These are phyloP conservation scores for Chloranthus sessilifolius DNA, from an alignment of 164 flowering plant genomes.

Conservation along the genomic window DNA sequence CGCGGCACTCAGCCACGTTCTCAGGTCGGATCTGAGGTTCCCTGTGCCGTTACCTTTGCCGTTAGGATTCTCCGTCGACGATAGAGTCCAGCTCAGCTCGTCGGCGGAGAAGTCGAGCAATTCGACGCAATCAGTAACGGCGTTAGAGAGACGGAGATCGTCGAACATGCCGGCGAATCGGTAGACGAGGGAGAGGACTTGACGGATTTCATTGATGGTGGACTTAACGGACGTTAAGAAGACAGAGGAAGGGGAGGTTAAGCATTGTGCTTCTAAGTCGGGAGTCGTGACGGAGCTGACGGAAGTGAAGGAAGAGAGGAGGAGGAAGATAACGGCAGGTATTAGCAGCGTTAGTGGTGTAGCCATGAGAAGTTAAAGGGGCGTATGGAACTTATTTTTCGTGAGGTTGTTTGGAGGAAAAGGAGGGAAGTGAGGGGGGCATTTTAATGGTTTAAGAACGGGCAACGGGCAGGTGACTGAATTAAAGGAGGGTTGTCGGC, in stretches of 20 bases:
- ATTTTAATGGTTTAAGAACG: too few species aligned
- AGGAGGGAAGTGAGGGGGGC: not conserved
- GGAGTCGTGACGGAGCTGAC: not conserved
- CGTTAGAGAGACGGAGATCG: slow-evolving; percentile 53
- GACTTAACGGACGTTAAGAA: slow-evolving; percentile 34
- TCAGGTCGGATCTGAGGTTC: slow-evolving; percentile 38
- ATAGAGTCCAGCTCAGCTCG: slow-evolving; percentile 46
- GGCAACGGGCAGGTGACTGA: too few species aligned
- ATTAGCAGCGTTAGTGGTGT: not conserved
- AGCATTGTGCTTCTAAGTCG: slow-evolving; percentile 16
- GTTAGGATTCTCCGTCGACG: slow-evolving; percentile 43
- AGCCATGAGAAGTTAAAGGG: too few species aligned
- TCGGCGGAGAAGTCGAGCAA: slow-evolving; percentile 66
- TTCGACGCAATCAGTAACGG: slow-evolving; percentile 72
- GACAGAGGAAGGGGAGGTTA: slow-evolving; percentile 27
- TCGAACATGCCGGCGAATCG: slow-evolving; percentile 29
- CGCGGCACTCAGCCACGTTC: slow-evolving; percentile 76
- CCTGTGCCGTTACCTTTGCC: slow-evolving; percentile 38
- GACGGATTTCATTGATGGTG: slow-evolving; percentile 28
- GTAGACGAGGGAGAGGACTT: slow-evolving; percentile 37
- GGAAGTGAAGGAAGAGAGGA: not conserved
- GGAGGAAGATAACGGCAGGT: not conserved
- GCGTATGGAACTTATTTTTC: not conserved
- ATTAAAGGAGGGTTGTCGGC: too few species aligned
- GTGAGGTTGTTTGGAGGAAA: not conserved